These are phyloP conservation scores for Centaurea solstitialis DNA, from an alignment of 129 eudicot genomes.

Conservation along the genomic window DNA sequence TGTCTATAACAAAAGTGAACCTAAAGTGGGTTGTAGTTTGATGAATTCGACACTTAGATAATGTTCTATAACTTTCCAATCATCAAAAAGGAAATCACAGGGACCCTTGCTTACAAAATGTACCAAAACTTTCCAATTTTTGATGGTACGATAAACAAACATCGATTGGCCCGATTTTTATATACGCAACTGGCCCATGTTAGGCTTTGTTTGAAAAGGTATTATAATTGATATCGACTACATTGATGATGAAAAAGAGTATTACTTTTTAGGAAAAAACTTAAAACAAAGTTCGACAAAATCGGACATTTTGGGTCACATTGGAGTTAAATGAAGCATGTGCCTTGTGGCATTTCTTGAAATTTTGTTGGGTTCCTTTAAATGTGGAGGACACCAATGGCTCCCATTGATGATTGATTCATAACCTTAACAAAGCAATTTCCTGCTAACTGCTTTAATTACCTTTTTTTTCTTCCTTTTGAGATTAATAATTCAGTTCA, in stretches of 20 bases:
- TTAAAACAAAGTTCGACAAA: neutral
- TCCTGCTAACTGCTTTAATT: slow-evolving; percentile 17
- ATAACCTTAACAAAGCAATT: slow-evolving; percentile 29
- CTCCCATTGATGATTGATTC: slow-evolving; percentile 17
- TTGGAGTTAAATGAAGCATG: slow-evolving; percentile 4
- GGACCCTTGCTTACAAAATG: neutral
- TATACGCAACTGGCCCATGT: neutral
- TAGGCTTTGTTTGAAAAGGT: neutral
- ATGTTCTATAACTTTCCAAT: neutral
- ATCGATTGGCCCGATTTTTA: neutral
- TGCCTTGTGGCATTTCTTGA: neutral
- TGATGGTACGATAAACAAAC: neutral
- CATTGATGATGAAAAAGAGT: neutral
- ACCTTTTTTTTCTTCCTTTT: neutral
- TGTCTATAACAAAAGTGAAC: neutral
- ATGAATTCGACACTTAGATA: neutral
- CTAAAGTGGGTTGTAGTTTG: neutral
- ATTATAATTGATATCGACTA: neutral
- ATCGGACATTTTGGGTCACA: neutral
- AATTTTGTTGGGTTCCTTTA: slow-evolving; percentile 30
- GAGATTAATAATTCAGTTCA: neutral
- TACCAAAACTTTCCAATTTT: neutral
- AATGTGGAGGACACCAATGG: slow-evolving; percentile 31
- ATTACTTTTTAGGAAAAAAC: neutral
- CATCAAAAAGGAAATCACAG: neutral